Percentiles rank a stretch among this genome's conserved stretches.
These are phyloP conservation scores for Wallacemonas sp. DNA, from an alignment of 208 protist species.

Conservation along the genomic window DNA sequence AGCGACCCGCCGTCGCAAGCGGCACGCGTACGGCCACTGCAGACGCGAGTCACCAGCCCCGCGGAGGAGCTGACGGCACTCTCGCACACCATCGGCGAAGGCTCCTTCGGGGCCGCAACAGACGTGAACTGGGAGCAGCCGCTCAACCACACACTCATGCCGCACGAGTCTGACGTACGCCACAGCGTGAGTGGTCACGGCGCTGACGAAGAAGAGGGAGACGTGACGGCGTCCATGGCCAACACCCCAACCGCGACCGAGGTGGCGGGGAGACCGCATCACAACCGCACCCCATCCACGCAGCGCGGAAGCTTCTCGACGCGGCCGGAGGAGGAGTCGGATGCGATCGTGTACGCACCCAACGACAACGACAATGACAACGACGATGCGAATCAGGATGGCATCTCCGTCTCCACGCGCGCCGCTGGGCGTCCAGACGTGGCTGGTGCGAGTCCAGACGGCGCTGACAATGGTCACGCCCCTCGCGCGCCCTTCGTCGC, in stretches of 20 bases:
- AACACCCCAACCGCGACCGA: too few relatives aligned
- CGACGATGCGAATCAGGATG: neutral
- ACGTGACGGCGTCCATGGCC: too few relatives aligned
- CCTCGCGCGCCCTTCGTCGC: too few relatives aligned
- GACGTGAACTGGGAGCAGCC: neutral
- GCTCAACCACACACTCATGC: neutral
- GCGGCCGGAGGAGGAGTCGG: too few relatives aligned
- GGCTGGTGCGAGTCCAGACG: too few relatives aligned
- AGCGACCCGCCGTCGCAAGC: constrained; percentile 10
- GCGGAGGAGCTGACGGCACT: neutral
- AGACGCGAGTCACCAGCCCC: neutral
- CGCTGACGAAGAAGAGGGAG: neutral
- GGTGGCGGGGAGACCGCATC: too few relatives aligned
- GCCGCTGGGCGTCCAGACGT: constrained; percentile 9
- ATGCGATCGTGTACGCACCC: neutral
- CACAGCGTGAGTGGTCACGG: neutral
- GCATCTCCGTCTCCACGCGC: constrained; percentile 10
- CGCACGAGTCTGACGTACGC: neutral
- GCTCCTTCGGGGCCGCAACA: constrained; percentile 2
- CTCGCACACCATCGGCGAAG: neutral
- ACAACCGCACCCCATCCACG: too few relatives aligned
- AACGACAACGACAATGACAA: neutral
- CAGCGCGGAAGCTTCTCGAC: too few relatives aligned
- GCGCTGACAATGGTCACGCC: too few relatives aligned
- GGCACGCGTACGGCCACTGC: neutral